A percentile compares a stretch with the other conserved stretches of the same genome.
Conservation (phyloP, 2,329 filamentous ascomycete genomes). For the Zasmidium angulare region DNA sequence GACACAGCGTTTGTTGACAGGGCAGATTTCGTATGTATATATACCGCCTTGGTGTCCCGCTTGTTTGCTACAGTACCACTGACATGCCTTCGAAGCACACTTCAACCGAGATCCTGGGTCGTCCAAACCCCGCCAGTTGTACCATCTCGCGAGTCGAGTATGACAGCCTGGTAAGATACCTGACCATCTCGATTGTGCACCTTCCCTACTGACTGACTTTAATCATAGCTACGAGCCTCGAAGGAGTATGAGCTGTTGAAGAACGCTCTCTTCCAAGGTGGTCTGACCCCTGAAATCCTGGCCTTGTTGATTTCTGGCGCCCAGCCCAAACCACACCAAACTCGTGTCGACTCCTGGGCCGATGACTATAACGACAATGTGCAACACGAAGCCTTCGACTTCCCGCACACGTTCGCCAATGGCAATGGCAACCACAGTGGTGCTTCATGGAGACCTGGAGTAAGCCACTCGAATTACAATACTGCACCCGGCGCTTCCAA, state of each 20-base stretch:
- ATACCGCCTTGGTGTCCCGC: neutral
- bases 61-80: constrained; percentile 10
- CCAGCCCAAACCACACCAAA: constrained; percentile 6
- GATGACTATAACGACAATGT: constrained; percentile 20
- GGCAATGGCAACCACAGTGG: neutral
- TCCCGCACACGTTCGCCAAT: neutral
- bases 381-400: constrained; percentile 4
- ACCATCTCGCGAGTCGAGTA: constrained; percentile 63
- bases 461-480: constrained; percentile 7
- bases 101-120: constrained; percentile 19
- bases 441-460: neutral
- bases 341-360: constrained; percentile 21
- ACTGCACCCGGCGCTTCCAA: constrained; percentile 11
- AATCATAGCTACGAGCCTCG: constrained; percentile 39
- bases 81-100: constrained; percentile 27
- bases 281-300: constrained; percentile 51
- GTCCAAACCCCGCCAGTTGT: constrained; percentile 38
- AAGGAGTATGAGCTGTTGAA: constrained; percentile 56
- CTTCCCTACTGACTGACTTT: neutral
- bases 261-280: constrained; percentile 51
- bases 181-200: neutral
- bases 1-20: constrained; percentile 21
- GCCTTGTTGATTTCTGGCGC: constrained; percentile 46
- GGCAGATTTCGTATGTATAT: constrained; percentile 31
- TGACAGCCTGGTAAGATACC: constrained; percentile 53